phyloP scores from a whole-genome alignment of 768 basidiomycete genomes.

The Gautieria morchelliformis region DNA sequence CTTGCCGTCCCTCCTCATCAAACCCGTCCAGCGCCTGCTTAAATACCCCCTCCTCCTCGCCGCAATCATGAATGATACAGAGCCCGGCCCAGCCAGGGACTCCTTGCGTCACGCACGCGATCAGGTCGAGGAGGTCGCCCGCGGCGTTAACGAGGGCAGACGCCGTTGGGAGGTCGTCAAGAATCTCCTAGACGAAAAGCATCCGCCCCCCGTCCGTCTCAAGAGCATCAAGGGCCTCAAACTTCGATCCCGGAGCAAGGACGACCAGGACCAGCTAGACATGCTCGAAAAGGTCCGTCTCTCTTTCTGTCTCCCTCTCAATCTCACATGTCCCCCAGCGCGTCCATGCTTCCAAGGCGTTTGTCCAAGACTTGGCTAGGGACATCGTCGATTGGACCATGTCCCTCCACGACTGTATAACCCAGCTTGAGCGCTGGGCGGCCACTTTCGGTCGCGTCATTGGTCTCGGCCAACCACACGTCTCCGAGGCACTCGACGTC shows the following conservation, averaged over 20 bases:
- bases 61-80: conserved; percentile 65
- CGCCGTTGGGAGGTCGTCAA: conserved; percentile 71
- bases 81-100: conserved; percentile 54
- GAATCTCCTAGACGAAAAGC: conserved; percentile 42
- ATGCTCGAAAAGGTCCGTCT: conserved; percentile 2
- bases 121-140: conserved; percentile 63
- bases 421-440: conserved; percentile 51
- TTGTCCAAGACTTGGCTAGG: conserved; percentile 53
- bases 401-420: conserved; percentile 38
- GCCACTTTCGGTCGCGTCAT: conserved; percentile 41
- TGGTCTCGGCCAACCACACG: conserved; percentile 31
- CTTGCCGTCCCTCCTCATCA: conserved; percentile 87
- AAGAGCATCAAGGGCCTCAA: conserved; percentile 5
- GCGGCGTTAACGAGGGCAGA: conserved; percentile 70
- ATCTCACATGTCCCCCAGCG: not conserved
- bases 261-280: conserved; percentile 5
- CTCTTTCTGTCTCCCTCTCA: not conserved
- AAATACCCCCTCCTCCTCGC: conserved; percentile 86
- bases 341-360: conserved; percentile 36
- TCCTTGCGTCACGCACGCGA: conserved; percentile 46
- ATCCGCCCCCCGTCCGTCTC: conserved; percentile 7
- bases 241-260: not conserved
- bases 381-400: conserved; percentile 56
- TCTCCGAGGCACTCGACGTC: conserved; percentile 27
- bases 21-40: conserved; percentile 91